Conservation (phyloP, 1,284 basidiomycete genomes). For the Caloboletus firmus region DNA sequence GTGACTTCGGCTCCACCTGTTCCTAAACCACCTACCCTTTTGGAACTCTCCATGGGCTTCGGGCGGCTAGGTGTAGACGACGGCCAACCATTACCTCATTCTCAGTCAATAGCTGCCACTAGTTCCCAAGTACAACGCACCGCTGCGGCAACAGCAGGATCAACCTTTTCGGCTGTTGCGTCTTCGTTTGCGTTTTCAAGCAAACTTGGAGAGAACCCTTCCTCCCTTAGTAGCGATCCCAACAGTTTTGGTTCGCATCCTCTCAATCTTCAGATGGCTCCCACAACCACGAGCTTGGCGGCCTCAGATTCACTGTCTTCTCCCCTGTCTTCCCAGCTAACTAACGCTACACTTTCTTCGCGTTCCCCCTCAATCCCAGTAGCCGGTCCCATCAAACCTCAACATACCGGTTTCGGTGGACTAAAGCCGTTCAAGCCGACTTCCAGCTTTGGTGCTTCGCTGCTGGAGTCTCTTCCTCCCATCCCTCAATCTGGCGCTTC, state of each 20-base stretch:
- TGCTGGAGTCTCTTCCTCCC: constrained; percentile 77
- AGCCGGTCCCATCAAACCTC: constrained; percentile 55
- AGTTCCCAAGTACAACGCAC: constrained; percentile 1
- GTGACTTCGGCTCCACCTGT: constrained; percentile 66
- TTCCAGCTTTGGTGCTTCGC: constrained; percentile 81
- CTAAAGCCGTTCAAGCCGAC: constrained; percentile 92
- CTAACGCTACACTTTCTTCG: constrained; percentile 44
- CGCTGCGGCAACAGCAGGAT: constrained; percentile 28
- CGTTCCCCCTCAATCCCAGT: constrained; percentile 30
- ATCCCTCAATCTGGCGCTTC: constrained; percentile 58
- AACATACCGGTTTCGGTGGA: constrained; percentile 79
- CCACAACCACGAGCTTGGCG: constrained; percentile 43
- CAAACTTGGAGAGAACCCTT: constrained; percentile 32
- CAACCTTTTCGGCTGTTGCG: constrained; percentile 64
- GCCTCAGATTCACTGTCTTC: constrained; percentile 52
- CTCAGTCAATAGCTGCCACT: constrained; percentile 25
- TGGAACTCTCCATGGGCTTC: constrained; percentile 70
- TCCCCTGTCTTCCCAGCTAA: constrained; percentile 45
- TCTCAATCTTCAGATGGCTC: constrained; percentile 39
- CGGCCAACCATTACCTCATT: constrained; percentile 34
- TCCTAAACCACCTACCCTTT: constrained; percentile 76
- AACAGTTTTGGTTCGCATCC: constrained; percentile 17
- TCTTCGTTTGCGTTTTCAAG: constrained; percentile 61
- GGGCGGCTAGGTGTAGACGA: constrained; percentile 23
- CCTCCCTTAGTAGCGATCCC: constrained; percentile 1